Evolutionary conservation across 1,284 basidiomycete species (phyloP), one percentile per base, ranked within the genome.

Genomic region (Ceratobasidium papillatum): DNA sequence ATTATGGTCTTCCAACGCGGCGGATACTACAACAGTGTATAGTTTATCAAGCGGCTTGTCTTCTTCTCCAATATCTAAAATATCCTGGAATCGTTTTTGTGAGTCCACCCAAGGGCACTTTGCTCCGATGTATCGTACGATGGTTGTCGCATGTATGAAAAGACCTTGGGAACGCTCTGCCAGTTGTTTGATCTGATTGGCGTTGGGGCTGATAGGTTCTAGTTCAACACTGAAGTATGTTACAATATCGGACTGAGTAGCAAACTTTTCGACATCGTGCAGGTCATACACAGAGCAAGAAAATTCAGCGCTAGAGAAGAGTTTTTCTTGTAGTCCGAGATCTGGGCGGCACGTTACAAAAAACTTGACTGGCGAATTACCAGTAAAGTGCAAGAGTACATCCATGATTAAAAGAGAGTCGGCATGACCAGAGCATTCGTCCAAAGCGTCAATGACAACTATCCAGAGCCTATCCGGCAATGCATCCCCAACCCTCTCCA

Each of bases 361-460:
- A 27, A 56, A 56, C 25, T 22, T 56, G 22, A 56, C 19, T 14
- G 52, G 52, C 4, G 32, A 8, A 22, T 32, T 19, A 4, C 19
- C 12, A 3, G 30, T 27, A 8, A 32, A 14, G 1, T 14, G 17
- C 3, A 56, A 17, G 3, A 56, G 52, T 1, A 11, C 3, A 12
- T 56, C 52, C 12, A 74, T 43, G 11, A 65, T n/a, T 14, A 36
- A 30, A 12, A 30, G 19, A 2, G 43, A 49, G 11, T 41, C 47
- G 8, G 25, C 12, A 27, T 41, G 32, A 7, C 51, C 17, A 19
- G 38, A 51, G 30, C 62, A 68, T 30, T 74, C 73, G n/a, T 74
- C 73, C 19, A 74, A 47, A 2, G 63, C 73, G 12, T 74, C 73
- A 34, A 74, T 54, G 19, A 74, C 62, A 27, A 74, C 47, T 3